Conservation (phyloP, 306 rosid species). For the Ceratonia siliqua region DNA sequence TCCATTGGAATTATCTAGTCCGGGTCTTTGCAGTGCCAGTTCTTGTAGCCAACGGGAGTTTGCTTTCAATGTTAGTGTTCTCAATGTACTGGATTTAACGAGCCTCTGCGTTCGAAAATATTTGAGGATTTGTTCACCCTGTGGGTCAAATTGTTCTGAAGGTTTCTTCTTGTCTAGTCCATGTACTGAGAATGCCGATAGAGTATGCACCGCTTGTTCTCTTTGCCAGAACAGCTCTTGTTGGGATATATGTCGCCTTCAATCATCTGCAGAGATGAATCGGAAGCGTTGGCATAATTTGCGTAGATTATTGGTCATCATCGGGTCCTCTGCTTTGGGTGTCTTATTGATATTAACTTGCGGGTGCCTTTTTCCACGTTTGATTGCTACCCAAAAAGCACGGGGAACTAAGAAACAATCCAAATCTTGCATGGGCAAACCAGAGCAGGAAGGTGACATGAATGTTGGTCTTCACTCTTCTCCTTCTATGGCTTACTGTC, state of each 20-base stretch:
- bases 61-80: conserved; percentile 76
- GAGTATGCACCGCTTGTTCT: conserved; percentile 88
- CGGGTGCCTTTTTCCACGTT: conserved; percentile 50
- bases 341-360: conserved; percentile 52
- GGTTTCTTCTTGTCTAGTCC: conserved; percentile 86
- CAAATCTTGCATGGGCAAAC: conserved; percentile 62
- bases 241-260: conserved; percentile 58
- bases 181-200: conserved; percentile 64
- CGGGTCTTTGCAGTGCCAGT: conserved; percentile 68
- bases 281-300: conserved; percentile 55
- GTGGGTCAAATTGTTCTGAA: conserved; percentile 78
- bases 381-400: neutral
- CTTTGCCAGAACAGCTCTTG: conserved; percentile 96
- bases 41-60: conserved; percentile 56
- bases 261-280: conserved; percentile 43
- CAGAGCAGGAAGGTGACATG: conserved; percentile 54
- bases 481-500: conserved; percentile 52
- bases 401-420: conserved; percentile 51
- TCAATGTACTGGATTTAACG: conserved; percentile 70
- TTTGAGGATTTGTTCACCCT: conserved; percentile 78
- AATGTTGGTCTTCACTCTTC: conserved; percentile 45
- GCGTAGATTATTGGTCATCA: conserved; percentile 47
- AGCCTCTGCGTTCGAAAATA: conserved; percentile 71
- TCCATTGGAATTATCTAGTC: conserved; percentile 89
- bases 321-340: conserved; percentile 57